Conservation (phyloP, 2,329 filamentous ascomycete species). For the Acrocalymma vagum region DNA sequence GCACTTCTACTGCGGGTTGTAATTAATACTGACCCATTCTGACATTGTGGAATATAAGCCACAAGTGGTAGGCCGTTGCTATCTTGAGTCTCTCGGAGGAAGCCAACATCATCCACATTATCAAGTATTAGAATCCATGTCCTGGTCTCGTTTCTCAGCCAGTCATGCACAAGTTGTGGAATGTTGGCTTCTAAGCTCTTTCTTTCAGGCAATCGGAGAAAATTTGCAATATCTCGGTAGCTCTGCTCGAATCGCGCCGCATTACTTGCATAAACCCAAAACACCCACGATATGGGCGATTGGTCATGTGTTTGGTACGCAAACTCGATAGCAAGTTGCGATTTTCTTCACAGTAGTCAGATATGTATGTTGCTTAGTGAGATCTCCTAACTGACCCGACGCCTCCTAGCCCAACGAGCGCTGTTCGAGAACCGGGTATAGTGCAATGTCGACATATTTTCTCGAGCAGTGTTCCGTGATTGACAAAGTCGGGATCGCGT, state of each 20-base stretch:
- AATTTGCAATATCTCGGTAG: constrained; percentile 21
- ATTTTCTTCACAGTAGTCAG: constrained; percentile 16
- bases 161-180: constrained; percentile 12
- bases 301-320: constrained; percentile 10
- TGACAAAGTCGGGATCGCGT: constrained; percentile 36
- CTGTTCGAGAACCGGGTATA: constrained; percentile 32
- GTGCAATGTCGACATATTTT: constrained; percentile 36
- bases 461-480: constrained; percentile 25
- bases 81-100: constrained; percentile 4
- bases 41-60: constrained; percentile 22
- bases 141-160: constrained; percentile 17
- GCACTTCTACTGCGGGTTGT: constrained; percentile 18
- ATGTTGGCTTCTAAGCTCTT: constrained; percentile 16
- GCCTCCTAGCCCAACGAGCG: constrained; percentile 36
- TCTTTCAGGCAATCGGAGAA: constrained; percentile 11
- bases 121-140: constrained; percentile 26
- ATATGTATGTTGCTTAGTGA: background rate
- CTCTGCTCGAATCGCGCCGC: constrained; percentile 20
- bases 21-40: constrained; percentile 19
- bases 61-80: constrained; percentile 4
- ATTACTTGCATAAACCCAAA: constrained; percentile 31
- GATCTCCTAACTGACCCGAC: constrained; percentile 19
- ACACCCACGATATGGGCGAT: constrained; percentile 15
- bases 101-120: constrained; percentile 21
- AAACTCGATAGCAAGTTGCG: constrained; percentile 21